A percentile compares a stretch with the other conserved stretches of the same genome.
These are phyloP conservation scores for Euphorbia celastroides DNA, from an alignment of 441 rosid genomes.

Conservation along the genomic window DNA sequence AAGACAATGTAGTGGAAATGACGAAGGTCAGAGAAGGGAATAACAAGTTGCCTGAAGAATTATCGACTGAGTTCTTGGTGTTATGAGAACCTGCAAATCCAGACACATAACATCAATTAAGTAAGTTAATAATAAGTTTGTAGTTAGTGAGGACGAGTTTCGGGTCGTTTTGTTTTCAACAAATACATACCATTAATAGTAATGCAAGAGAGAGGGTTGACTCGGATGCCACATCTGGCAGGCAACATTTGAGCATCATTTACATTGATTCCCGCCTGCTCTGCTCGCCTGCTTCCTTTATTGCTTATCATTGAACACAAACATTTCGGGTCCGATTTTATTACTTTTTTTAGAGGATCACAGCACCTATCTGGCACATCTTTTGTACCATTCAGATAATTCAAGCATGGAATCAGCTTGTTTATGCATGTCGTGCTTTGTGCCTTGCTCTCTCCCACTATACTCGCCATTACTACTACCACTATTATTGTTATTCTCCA, in stretches of 20 bases:
- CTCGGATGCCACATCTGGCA: conserved; percentile 60
- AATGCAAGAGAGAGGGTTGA: conserved; percentile 59
- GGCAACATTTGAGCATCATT: conserved; percentile 66
- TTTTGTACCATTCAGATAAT: conserved; percentile 44
- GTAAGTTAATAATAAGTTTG: background rate
- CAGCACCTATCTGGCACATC: conserved; percentile 61
- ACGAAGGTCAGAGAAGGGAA: conserved; percentile 12
- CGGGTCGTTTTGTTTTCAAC: too few relatives aligned
- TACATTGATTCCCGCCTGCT: conserved; percentile 55
- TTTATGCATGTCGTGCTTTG: conserved; percentile 40
- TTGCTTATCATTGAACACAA: conserved; percentile 63
- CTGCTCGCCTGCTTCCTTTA: conserved; percentile 41
- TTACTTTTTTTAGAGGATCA: conserved; percentile 54
- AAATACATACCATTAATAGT: conserved; percentile 19
- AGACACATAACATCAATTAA: background rate
- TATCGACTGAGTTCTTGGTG: conserved; percentile 33
- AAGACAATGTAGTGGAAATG: conserved; percentile 11
- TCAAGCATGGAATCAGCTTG: conserved; percentile 56
- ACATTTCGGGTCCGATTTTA: conserved; percentile 53
- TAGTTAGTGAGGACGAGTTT: background rate
- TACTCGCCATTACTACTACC: background rate
- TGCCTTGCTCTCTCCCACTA: background rate
- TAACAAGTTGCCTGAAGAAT: conserved; percentile 15
- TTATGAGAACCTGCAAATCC: conserved; percentile 30
- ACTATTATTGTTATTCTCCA: too few relatives aligned